phyloP scores from a whole-genome alignment of 2,329 filamentous ascomycete species.

The Botrytis fragariae region DNA sequence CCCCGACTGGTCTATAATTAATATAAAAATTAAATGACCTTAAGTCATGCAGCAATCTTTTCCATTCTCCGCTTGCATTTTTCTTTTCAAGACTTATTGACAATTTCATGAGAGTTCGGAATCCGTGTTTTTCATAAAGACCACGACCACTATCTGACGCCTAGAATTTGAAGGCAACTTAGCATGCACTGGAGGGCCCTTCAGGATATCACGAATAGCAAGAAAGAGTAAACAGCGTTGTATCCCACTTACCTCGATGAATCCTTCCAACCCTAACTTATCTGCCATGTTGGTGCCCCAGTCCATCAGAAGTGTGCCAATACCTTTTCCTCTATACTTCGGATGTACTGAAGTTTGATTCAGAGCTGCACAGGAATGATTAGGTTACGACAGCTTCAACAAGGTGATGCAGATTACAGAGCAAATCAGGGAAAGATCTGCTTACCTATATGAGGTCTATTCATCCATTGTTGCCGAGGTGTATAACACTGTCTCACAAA shows the following conservation, averaged over 20 bases:
- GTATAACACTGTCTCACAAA: conserved; percentile 17
- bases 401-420: neutral
- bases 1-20: neutral
- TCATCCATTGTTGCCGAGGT: conserved; percentile 16
- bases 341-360: conserved; percentile 15
- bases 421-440: neutral
- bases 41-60: conserved; percentile 6
- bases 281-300: conserved; percentile 9
- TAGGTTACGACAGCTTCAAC: neutral
- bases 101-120: neutral
- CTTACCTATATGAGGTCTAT: conserved; percentile 16
- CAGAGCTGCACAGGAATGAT: neutral
- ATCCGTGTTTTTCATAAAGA: neutral
- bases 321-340: conserved; percentile 13
- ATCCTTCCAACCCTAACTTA: neutral
- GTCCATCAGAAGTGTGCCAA: neutral
- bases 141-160: neutral
- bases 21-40: neutral
- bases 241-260: neutral
- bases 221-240: neutral
- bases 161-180: neutral
- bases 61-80: neutral
- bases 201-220: too few relatives aligned
- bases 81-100: neutral
- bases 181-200: neutral